These are phyloP conservation scores for Gossypium australe DNA, from an alignment of 345 rosid species.

Conservation along the genomic window DNA sequence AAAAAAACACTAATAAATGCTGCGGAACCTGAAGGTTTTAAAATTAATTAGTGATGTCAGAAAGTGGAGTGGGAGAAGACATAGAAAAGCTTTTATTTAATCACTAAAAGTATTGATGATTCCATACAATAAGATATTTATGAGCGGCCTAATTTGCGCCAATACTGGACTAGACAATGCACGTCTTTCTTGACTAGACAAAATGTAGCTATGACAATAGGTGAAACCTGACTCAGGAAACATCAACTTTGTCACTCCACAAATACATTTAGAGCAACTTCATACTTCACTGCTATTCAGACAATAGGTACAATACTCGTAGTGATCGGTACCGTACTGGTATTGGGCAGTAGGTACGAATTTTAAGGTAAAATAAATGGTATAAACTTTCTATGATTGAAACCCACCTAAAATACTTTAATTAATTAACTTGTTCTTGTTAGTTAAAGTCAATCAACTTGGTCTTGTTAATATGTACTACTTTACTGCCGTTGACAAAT, in stretches of 20 bases:
- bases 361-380: no score
- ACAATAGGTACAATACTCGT: neutral
- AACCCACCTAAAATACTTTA: slow-evolving; percentile 8
- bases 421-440: no score
- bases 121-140: neutral
- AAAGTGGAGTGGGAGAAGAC: neutral
- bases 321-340: neutral
- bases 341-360: no score
- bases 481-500: neutral
- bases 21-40: neutral
- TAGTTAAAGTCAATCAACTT: neutral
- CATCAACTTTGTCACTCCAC: neutral
- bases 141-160: neutral
- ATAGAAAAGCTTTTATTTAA: neutral
- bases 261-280: neutral
- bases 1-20: no score
- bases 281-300: neutral
- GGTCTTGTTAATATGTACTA: neutral
- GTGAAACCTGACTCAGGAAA: neutral
- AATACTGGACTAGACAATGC: neutral
- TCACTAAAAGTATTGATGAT: neutral
- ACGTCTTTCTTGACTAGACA: neutral
- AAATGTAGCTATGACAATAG: neutral
- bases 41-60: neutral
- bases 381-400: neutral